Conservation (phyloP, 139 green algal species). For the Microglena sp. region DNA sequence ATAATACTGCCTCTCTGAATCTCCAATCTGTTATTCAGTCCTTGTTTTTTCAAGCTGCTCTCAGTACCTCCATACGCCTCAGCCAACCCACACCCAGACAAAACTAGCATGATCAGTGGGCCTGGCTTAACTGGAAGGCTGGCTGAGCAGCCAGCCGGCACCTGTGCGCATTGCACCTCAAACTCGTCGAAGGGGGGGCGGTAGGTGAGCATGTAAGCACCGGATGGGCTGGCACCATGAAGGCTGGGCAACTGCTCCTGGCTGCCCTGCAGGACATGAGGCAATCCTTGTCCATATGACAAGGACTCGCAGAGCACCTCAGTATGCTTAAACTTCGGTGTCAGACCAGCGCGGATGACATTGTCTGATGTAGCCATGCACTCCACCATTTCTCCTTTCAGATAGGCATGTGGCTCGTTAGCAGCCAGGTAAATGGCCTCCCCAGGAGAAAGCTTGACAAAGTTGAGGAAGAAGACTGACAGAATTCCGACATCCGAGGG, state of each 20-base stretch:
- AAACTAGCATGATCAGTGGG: too few relatives aligned
- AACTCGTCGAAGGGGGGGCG: conserved; percentile 88
- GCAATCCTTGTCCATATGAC: conserved; percentile 69
- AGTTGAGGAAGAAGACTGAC: conserved; percentile 88
- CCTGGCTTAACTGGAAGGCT: too few relatives aligned
- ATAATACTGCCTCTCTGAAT: too few relatives aligned
- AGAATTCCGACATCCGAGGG: conserved; percentile 91
- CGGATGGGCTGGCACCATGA: too few relatives aligned
- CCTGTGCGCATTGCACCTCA: too few relatives aligned
- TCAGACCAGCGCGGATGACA: conserved; percentile 91
- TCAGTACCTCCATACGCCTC: too few relatives aligned
- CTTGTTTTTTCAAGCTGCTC: too few relatives aligned
- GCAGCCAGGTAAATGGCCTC: conserved; percentile 72
- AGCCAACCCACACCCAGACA: too few relatives aligned
- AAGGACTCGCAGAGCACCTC: conserved; percentile 80
- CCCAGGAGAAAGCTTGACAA: conserved; percentile 35
- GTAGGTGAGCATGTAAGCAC: conserved; percentile 52
- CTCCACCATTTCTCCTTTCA: conserved; percentile 83
- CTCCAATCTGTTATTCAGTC: too few relatives aligned
- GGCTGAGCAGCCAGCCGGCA: too few relatives aligned
- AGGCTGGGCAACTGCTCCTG: conserved; percentile 8
- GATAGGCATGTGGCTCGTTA: conserved; percentile 96
- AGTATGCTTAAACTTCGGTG: conserved; percentile 83
- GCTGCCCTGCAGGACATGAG: not conserved
- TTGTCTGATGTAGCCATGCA: conserved; percentile 95